phyloP scores from a whole-genome alignment of 2,329 filamentous ascomycete species.

The Rhinocladiella mackenziei region DNA sequence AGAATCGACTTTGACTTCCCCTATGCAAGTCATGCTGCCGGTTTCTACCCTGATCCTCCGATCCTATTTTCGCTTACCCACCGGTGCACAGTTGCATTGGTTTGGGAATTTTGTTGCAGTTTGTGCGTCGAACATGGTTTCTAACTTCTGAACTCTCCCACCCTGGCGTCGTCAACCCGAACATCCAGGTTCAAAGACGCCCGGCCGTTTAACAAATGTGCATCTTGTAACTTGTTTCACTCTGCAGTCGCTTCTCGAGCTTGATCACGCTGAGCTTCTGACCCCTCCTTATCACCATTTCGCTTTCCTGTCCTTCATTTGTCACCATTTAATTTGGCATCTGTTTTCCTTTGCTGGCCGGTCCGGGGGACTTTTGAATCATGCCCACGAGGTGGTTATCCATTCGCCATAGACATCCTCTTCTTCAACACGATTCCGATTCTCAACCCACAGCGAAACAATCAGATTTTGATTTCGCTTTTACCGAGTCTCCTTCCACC shows the following conservation, averaged over 20 bases:
- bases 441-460: constrained; percentile 6
- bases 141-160: constrained; percentile 2
- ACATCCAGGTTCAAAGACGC: too few relatives aligned
- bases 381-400: constrained; percentile 25
- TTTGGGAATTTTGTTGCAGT: constrained; percentile 17
- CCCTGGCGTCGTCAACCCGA: constrained; percentile 6
- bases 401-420: constrained; percentile 17
- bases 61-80: constrained; percentile 1
- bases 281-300: constrained; percentile 13
- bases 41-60: not conserved
- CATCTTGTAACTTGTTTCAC: constrained; percentile 21
- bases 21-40: constrained; percentile 25
- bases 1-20: constrained; percentile 2
- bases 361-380: constrained; percentile 12
- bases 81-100: constrained; percentile 3
- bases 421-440: constrained; percentile 12
- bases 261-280: constrained; percentile 4
- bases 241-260: constrained; percentile 6
- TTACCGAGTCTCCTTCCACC: constrained; percentile 12
- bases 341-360: constrained; percentile 13
- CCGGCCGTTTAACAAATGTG: constrained; percentile 16
- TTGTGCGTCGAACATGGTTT: constrained; percentile 16
- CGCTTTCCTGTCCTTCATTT: constrained; percentile 19
- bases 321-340: constrained; percentile 13
- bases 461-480: constrained; percentile 27